phyloP scores from a whole-genome alignment of 768 basidiomycete species.

The Suillus plorans region DNA sequence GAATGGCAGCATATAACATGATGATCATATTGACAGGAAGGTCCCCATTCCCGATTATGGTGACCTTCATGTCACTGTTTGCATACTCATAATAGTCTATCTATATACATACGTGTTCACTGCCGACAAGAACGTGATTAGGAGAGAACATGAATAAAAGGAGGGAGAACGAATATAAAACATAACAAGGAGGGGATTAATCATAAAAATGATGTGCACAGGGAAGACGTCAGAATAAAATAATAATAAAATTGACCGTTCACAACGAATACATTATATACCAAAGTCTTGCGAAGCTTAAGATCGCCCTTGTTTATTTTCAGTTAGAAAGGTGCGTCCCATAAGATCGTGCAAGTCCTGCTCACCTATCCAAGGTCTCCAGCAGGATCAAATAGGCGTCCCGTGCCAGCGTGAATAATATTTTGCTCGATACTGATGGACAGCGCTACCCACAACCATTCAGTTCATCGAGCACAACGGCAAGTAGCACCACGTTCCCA shows the following conservation, averaged over 20 bases:
- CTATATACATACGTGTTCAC: not conserved
- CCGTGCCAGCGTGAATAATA: not conserved
- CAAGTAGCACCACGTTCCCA: conserved; percentile 13
- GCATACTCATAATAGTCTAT: not conserved
- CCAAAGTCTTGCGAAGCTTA: too few species aligned
- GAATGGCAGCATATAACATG: too few species aligned
- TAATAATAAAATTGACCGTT: not conserved
- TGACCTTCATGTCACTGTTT: not conserved
- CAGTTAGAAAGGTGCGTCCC: too few species aligned
- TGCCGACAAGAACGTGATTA: not conserved
- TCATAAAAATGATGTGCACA: not conserved
- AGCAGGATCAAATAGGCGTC: not conserved
- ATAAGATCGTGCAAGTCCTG: too few species aligned
- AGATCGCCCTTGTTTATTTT: too few species aligned
- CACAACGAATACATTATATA: not conserved
- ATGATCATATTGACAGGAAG: not conserved
- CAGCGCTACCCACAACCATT: conserved; percentile 6
- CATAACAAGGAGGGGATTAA: not conserved
- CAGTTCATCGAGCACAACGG: conserved; percentile 16
- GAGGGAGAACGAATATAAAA: not conserved
- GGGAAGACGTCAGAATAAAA: not conserved
- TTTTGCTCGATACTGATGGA: conserved; percentile 1
- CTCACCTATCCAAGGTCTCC: too few species aligned
- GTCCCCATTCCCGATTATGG: not conserved
- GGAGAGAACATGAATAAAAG: not conserved